These are phyloP conservation scores for Talaromyces sp. DNA, from an alignment of 2,329 filamentous ascomycete genomes.

Conservation along the genomic window DNA sequence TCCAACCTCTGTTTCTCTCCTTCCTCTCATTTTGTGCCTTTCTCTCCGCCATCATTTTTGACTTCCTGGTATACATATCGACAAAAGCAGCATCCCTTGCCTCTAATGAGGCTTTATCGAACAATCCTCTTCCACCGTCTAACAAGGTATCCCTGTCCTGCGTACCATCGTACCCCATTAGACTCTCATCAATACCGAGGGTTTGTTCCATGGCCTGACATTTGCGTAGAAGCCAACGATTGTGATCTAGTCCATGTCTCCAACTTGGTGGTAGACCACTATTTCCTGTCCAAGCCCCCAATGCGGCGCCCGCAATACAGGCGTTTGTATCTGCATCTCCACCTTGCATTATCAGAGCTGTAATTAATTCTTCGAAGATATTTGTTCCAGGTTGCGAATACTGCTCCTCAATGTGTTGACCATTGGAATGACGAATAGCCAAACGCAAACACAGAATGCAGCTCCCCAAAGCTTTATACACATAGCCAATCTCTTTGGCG, in stretches of 20 bases:
- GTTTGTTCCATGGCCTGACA: neutral
- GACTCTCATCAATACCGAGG: neutral
- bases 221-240: neutral
- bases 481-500: slow-evolving; percentile 44
- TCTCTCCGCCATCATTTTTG: neutral
- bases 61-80: neutral
- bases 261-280: slow-evolving; percentile 43
- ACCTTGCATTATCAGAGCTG: slow-evolving; percentile 45
- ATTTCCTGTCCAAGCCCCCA: slow-evolving; percentile 46
- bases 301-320: slow-evolving; percentile 46
- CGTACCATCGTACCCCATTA: neutral
- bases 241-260: slow-evolving; percentile 30
- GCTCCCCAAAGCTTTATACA: slow-evolving; percentile 49
- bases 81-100: neutral
- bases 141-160: neutral
- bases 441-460: slow-evolving; percentile 42
- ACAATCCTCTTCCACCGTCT: neutral
- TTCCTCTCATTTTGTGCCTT: neutral
- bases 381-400: slow-evolving; percentile 1
- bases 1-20: neutral
- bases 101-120: neutral
- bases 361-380: slow-evolving; percentile 45
- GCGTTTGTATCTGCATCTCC: slow-evolving; percentile 53
- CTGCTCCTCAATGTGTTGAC: slow-evolving; percentile 7
- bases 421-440: slow-evolving; percentile 31